Evolutionary conservation across 345 rosid genomes (phyloP).

Genomic region (Geranium brycei): DNA sequence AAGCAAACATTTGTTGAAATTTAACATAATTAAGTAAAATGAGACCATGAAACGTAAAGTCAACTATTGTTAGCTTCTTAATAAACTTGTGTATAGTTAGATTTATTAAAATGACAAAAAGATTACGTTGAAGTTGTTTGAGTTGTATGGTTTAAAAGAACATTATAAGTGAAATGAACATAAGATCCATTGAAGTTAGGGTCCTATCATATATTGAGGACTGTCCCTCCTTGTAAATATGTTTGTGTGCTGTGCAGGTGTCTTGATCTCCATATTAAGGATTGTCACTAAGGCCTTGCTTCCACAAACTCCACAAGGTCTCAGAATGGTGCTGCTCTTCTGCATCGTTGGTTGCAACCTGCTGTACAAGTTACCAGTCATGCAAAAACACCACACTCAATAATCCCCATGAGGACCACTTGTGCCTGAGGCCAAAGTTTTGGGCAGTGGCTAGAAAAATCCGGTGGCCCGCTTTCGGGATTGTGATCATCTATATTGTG

Average conservation of each 20-base stretch:
- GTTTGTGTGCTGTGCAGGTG: constrained; percentile 41
- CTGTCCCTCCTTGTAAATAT: background rate
- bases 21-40: too few relatives aligned
- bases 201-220: background rate
- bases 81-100: too few relatives aligned
- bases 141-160: too few relatives aligned
- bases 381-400: constrained; percentile 35
- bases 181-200: too few relatives aligned
- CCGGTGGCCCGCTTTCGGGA: constrained; percentile 43
- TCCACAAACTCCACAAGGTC: constrained; percentile 56
- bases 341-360: constrained; percentile 55
- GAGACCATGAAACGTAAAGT: too few relatives aligned
- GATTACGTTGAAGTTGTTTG: too few relatives aligned
- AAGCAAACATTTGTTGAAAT: too few relatives aligned
- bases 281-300: constrained; percentile 73
- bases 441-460: constrained; percentile 44
- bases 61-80: too few relatives aligned
- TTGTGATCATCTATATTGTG: constrained; percentile 47
- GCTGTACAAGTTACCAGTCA: constrained; percentile 55
- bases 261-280: constrained; percentile 58
- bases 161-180: too few relatives aligned
- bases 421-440: constrained; percentile 22
- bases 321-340: constrained; percentile 38
- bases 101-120: too few relatives aligned
- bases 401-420: constrained; percentile 14